Conservation (phyloP, 192 early-diverging fungal genomes). For the Coemansia erecta region DNA sequence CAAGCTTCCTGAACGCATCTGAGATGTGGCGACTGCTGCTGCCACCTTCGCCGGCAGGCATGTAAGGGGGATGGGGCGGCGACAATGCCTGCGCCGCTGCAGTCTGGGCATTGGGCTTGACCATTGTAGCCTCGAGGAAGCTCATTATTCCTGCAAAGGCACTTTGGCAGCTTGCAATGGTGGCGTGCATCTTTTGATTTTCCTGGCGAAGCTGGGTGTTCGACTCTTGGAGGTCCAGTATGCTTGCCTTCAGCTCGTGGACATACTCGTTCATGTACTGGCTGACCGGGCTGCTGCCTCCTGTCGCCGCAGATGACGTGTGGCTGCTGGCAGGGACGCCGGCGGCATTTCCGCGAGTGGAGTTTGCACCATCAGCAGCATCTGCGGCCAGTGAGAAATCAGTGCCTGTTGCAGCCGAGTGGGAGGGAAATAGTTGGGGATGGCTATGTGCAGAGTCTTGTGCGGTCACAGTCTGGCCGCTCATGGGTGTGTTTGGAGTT, state of each 20-base stretch:
- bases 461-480: no score
- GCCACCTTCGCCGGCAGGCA: no score
- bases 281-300: neutral
- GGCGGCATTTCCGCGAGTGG: no score
- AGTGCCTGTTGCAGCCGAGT: neutral
- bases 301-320: neutral
- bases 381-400: neutral
- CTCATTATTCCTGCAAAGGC: constrained; percentile 43
- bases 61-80: neutral
- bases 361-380: no score
- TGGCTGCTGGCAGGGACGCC: no score
- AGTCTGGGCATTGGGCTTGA: constrained; percentile 15
- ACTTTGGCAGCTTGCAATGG: constrained; percentile 21
- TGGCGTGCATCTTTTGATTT: constrained; percentile 42
- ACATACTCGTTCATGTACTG: constrained; percentile 18
- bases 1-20: constrained; percentile 32
- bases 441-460: no score
- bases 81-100: constrained; percentile 2
- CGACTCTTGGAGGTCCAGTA: constrained; percentile 27
- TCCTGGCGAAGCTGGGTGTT: constrained; percentile 36
- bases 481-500: neutral
- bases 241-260: constrained; percentile 20
- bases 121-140: constrained; percentile 40
- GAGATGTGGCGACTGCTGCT: constrained; percentile 7
- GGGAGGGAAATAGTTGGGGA: neutral